Evolutionary conservation across 129 eudicot species (phyloP).

Genomic region (Saussurea involucrata): DNA sequence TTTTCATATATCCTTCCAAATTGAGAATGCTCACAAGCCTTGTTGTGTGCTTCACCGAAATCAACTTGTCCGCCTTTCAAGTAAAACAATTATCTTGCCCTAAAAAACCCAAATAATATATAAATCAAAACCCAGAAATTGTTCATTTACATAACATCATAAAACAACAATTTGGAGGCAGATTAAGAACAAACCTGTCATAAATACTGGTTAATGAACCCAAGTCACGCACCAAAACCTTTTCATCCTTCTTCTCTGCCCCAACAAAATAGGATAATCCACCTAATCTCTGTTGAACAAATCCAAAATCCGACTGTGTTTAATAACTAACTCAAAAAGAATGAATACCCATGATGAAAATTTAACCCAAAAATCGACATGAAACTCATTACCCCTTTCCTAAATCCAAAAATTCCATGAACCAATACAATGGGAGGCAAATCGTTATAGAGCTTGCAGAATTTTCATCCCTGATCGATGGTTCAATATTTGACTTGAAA

Average conservation of each 20-base stretch:
- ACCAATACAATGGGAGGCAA: constrained; percentile 94
- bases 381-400: constrained; percentile 74
- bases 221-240: not conserved
- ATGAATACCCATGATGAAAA: too few relatives aligned
- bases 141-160: too few relatives aligned
- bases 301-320: too few relatives aligned
- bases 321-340: too few relatives aligned
- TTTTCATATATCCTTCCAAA: constrained; percentile 76
- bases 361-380: too few relatives aligned
- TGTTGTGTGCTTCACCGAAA: constrained; percentile 96
- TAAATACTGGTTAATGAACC: constrained; percentile 19
- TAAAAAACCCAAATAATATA: too few relatives aligned
- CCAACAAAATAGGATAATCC: not conserved
- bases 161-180: too few relatives aligned
- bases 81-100: too few relatives aligned
- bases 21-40: constrained; percentile 85
- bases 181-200: constrained; percentile 22
- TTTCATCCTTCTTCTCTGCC: constrained; percentile 10
- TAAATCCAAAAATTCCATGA: constrained; percentile 98
- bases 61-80: constrained; percentile 80
- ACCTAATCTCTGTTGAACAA: not conserved
- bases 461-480: constrained; percentile 29
- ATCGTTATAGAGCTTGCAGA: constrained; percentile 35
- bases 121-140: not conserved
- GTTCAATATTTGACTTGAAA: constrained; percentile 46